Base-by-base conservation (phyloP, 2,329 filamentous ascomycete genomes). In the Grosmannia penicillata region DNA sequence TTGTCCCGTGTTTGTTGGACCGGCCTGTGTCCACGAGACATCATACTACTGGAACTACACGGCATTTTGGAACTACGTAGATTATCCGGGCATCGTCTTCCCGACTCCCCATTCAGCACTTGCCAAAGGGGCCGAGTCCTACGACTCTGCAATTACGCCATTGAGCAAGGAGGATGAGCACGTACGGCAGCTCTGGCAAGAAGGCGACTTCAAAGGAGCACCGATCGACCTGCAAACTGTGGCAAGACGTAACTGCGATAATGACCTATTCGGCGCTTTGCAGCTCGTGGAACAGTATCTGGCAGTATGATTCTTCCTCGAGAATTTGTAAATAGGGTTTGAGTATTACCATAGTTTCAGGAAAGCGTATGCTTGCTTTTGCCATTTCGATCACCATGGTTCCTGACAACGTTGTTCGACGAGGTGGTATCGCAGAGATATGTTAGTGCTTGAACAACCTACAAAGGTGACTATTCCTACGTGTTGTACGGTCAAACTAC, bases 51-150 rank as follows among this genome's bases (percentile, higher is more conserved):
- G 77, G 75, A 66, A 66, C 2, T 82, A 82, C 47, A 79, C 74
- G 0, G 59, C 68, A 1, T 68, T 76, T 43, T 83, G 76, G 75
- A 82, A 82, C 50, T 48, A 82, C 30, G 62, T 82, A 1, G 76
- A 82, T 51, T 80, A 79, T 51, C 74, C 77, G 1, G 68, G 63
- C 11, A 53, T 70, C 6, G 63, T 73, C 0, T 78, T 82, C 49
- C 77, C 77, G 0, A 59, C 57, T 1, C 53, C 56, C 0, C 42
- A 59, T 23, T 51, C 42, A 38, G 52, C 53, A 8, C n/a, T 30
- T 24, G 38, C 36, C 22, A 49, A 53, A 36, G 51, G 49, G 2
- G 42, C 44, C 7, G 56, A 58, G 39, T 26, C 31, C 2, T 56
- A 56, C 4, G 42, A 46, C 1, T 28, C 42, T 1, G 42, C 38